Evolutionary conservation across 345 rosid species (phyloP), one percentile per base, ranked within the genome.

Genomic region (Pugionium cornutum): DNA sequence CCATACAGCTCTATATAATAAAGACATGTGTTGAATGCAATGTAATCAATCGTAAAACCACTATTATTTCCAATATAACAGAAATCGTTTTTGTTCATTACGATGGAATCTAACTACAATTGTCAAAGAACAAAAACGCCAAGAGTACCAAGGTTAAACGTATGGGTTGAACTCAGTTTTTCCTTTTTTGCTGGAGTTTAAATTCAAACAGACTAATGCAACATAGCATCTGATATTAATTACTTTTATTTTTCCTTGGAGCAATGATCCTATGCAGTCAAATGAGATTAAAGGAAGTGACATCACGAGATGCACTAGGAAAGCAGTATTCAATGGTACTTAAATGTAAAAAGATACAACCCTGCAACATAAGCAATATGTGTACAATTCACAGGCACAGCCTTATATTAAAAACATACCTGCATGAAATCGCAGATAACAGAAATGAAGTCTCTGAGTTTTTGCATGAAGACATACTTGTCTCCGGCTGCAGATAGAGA

Each of bases 381-480:
- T 44, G 60, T 26, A 53, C 37, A 46, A 41, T 55, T 57, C 18
- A 69, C 62, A 67, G 32, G n/a, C 57, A 28, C 54, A 48, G 72
- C 75, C 75, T 69, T 26, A 80, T 66, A 79, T 71, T 36, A 78
- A 70, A 18, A 42, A 63, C 88, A 50, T 90, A 94, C 97, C 97
- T 94, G 92, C 91, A 94, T 82, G 80, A 94, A 90, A 74, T 88
- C 92, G 79, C 97, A 90, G 79, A 88, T 71, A 82, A 85, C 89
- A 83, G 99, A 86, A 80, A 94, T 78, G 80, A 82, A 94, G 86
- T 86, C 83, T 81, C 95, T 95, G 75, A 94, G 91, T 84, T 88
- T 88, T 84, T 94, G 97, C 99, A 88, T 85, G 87, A 88, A 94
- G 79, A 94, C 81, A 90, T 81, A 94, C 96, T 86, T 90, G 87